Evolutionary conservation across 2,329 filamentous ascomycete genomes (phyloP).

Genomic region (Aspergillus aculeatus): DNA sequence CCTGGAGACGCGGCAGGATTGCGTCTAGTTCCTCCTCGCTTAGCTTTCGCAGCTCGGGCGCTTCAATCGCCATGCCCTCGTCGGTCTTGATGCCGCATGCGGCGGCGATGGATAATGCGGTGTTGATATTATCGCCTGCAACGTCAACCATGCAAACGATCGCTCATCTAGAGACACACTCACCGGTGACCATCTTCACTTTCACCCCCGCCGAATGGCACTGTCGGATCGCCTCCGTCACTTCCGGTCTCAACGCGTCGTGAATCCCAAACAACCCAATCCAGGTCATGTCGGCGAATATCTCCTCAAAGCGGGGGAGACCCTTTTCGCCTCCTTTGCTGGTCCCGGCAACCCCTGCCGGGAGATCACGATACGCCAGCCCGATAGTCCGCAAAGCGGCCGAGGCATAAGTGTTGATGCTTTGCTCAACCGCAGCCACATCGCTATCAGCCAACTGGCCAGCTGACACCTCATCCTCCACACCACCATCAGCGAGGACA

Average conservation of each 20-base stretch:
- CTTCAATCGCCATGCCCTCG: constrained; percentile 64
- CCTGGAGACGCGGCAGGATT: constrained; percentile 57
- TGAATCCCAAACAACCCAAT: constrained; percentile 7
- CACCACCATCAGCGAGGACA: constrained; percentile 21
- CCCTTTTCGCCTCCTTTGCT: not conserved
- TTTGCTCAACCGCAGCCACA: no score
- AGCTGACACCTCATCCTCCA: constrained; percentile 1
- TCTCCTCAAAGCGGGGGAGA: not conserved
- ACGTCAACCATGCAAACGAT: constrained; percentile 67
- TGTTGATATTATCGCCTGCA: constrained; percentile 64
- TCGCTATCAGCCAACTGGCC: not conserved
- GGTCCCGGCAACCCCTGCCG: constrained; percentile 43
- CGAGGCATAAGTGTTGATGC: no score
- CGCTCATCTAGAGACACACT: constrained; percentile 40
- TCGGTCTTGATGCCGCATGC: constrained; percentile 66
- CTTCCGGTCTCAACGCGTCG: constrained; percentile 4
- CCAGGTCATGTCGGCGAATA: constrained; percentile 1
- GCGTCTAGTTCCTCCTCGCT: constrained; percentile 56
- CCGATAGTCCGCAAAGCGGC: constrained; percentile 54
- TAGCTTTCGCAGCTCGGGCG: constrained; percentile 61
- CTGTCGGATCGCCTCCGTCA: not conserved
- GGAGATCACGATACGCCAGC: constrained; percentile 67
- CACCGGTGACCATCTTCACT: constrained; percentile 15
- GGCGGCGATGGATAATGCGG: constrained; percentile 68
- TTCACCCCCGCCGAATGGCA: constrained; percentile 53